Percentiles rank a stretch among this genome's conserved stretches.
Evolutionary conservation across 2,329 filamentous ascomycete genomes (phyloP).

Genomic region (Paecilomyces sp.): DNA sequence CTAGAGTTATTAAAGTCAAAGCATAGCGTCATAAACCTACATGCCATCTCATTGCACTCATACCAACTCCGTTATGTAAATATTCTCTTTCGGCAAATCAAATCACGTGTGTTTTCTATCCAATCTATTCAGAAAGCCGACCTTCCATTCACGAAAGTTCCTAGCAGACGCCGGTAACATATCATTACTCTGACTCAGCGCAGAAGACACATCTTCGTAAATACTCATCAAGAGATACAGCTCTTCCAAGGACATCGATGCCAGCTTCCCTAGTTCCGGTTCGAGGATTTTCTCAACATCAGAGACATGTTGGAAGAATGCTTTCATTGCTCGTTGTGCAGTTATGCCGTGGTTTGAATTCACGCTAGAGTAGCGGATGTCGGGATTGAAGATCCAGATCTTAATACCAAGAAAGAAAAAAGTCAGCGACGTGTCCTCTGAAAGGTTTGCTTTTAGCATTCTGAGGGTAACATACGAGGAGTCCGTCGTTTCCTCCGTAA

Average conservation of each 20-base stretch:
- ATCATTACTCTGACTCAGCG: conserved; percentile 32
- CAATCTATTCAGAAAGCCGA: conserved; percentile 46
- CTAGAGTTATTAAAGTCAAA: too few relatives aligned
- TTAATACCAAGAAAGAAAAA: conserved; percentile 14
- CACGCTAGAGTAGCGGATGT: conserved; percentile 50
- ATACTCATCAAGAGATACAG: conserved; percentile 33
- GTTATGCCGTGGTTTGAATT: conserved; percentile 21
- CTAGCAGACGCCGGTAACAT: conserved; percentile 45
- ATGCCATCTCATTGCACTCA: too few relatives aligned
- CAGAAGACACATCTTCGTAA: conserved; percentile 27
- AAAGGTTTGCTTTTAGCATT: not conserved
- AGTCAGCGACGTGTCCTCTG: not conserved
- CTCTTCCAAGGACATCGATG: conserved; percentile 43
- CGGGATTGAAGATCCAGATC: conserved; percentile 56
- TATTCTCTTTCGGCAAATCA: not conserved
- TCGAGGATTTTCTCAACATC: conserved; percentile 29
- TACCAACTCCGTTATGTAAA: too few relatives aligned
- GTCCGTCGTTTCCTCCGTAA: conserved; percentile 21
- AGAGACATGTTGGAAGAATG: conserved; percentile 42
- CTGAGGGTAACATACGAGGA: conserved; percentile 26
- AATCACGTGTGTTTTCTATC: not conserved
- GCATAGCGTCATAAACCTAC: too few relatives aligned
- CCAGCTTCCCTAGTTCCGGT: conserved; percentile 27
- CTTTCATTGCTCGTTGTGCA: conserved; percentile 47
- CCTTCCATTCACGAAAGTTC: conserved; percentile 48